A percentile compares a stretch with the other conserved stretches of the same genome.
These are phyloP conservation scores for Colletotrichum coccodes DNA, from an alignment of 2,329 filamentous ascomycete species.

Conservation along the genomic window DNA sequence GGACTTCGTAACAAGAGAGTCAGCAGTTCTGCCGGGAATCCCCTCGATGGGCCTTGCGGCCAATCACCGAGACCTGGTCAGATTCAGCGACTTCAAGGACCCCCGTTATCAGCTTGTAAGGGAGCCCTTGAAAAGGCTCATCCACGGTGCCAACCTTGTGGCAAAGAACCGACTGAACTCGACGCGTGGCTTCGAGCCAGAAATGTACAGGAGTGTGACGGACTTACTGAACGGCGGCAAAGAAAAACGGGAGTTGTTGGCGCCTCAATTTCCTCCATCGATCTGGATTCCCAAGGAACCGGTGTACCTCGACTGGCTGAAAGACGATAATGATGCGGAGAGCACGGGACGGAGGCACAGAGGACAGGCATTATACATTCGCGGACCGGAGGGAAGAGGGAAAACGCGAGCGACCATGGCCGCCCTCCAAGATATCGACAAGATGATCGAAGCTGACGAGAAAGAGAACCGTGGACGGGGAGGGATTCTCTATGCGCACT, in stretches of 20 bases:
- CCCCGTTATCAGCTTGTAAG: constrained; percentile 47
- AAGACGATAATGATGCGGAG: constrained; percentile 29
- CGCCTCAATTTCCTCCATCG: constrained; percentile 43
- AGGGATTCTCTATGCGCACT: constrained; percentile 49
- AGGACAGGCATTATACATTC: constrained; percentile 50
- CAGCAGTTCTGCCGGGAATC: constrained; percentile 49
- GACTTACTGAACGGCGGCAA: constrained; percentile 46
- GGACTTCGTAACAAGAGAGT: constrained; percentile 52
- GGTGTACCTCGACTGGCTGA: constrained; percentile 48
- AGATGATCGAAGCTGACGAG: constrained; percentile 34
- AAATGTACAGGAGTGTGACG: constrained; percentile 44
- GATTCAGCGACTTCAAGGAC: constrained; percentile 53
- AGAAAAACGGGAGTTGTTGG: constrained; percentile 44
- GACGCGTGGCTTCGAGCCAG: constrained; percentile 47
- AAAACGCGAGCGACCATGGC: constrained; percentile 53
- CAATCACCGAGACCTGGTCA: constrained; percentile 52
- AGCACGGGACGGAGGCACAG: constrained; percentile 2
- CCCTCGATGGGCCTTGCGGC: constrained; percentile 46
- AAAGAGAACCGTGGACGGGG: constrained; percentile 37
- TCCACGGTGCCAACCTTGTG: constrained; percentile 46
- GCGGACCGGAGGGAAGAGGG: constrained; percentile 52
- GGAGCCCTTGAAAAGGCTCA: constrained; percentile 47
- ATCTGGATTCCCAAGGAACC: constrained; percentile 50
- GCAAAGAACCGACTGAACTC: constrained; percentile 50
- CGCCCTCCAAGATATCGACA: constrained; percentile 48